Conservation (phyloP, 148 eudicot genomes). For the Salicornia ramosissima region DNA sequence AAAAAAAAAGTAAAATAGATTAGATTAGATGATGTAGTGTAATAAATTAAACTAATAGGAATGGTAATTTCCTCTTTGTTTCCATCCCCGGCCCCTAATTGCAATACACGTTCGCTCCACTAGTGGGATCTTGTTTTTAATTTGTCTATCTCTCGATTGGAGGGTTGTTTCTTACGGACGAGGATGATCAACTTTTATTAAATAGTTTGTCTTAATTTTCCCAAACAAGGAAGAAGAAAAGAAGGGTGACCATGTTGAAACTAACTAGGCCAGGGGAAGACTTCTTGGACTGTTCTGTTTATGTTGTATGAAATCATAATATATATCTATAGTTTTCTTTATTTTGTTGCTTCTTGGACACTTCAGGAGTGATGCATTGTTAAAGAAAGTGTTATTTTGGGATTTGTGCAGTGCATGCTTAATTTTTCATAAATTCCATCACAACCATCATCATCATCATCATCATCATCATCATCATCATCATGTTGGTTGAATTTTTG, state of each 20-base stretch:
- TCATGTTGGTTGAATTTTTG: neutral
- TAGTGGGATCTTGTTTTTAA: constrained; percentile 20
- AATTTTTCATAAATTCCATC: neutral
- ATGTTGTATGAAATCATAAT: constrained; percentile 2
- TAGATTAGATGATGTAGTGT: no score
- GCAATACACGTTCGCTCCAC: constrained; percentile 28
- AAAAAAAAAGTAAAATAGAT: no score
- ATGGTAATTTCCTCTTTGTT: constrained; percentile 26
- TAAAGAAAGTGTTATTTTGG: constrained; percentile 5
- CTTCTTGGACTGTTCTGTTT: constrained; percentile 22
- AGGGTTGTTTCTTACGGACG: neutral
- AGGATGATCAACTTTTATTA: neutral
- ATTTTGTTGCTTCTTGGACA: constrained; percentile 12
- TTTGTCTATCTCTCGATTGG: neutral
- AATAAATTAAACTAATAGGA: no score
- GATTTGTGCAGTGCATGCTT: constrained; percentile 22
- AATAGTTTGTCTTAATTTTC: neutral
- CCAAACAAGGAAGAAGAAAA: constrained; percentile 23
- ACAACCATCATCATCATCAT: neutral
- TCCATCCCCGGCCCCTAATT: constrained; percentile 14
- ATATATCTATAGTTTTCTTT: neutral
- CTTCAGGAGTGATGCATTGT: constrained; percentile 3
- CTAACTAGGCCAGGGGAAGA: constrained; percentile 1
- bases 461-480: neutral
- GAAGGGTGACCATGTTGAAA: constrained; percentile 21